Evolutionary conservation across 2,329 filamentous ascomycete genomes (phyloP), one percentile per base, ranked within the genome.

Genomic region (Aureobasidium sp.): DNA sequence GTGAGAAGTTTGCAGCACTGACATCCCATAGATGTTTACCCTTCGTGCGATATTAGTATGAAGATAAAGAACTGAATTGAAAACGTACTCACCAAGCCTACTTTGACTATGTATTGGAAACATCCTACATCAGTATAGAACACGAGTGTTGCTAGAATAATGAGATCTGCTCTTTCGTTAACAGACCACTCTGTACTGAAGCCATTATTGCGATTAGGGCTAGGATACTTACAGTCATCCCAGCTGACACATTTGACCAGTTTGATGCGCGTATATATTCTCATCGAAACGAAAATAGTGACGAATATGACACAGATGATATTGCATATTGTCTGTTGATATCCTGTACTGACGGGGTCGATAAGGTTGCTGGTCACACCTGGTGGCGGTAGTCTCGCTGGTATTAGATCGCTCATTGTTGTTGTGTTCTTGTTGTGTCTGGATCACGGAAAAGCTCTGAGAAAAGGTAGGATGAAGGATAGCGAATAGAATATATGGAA

Each of bases 1-100:
- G 59, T 4, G 59, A 46, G 20, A 44, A 62, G 13, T 29, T 15
- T 15, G 48, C 29, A 27, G 15, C 27, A 27, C 46, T 41, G 32
- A 62, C 59, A 23, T 62, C 32, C 59, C 59, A 62, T 13, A 62
- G 39, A 39, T 62, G 59, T 47, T 29, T 53, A n/a, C 59, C 55
- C 53, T 53, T 20, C 20, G 17, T 34, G 9, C n/a, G 20, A 7
- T 42, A 20, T 42, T n/a, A 42, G 39, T 9, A 42, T 12, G 9
- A 9, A 27, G 27, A n/a, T n/a, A 29, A 27, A 23, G 23, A 15
- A 7, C 2, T 17, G 29, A 2, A 41, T 1, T 10, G 2, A 3
- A 15, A 23, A 7, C 13, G 41, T 23, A 46, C 53, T n/a, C 17
- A 57, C 58, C 29, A 62, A 17, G 27, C 59, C 59, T 23, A 53